phyloP scores from a whole-genome alignment of 495 filamentous ascomycete species.

The Penicillium roqueforti region DNA sequence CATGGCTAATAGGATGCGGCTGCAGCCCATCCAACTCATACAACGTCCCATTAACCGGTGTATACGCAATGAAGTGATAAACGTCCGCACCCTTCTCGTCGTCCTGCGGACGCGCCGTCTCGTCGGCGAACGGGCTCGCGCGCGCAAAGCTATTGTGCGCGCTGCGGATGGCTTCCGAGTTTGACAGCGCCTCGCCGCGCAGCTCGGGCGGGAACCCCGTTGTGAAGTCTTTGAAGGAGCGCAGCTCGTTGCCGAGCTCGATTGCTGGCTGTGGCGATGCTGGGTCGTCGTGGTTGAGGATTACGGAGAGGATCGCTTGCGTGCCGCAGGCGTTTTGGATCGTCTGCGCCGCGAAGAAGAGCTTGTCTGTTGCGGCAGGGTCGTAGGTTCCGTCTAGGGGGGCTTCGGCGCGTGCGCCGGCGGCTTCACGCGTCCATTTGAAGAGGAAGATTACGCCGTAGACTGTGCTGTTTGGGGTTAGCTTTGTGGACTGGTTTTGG shows the following conservation, averaged over 20 bases:
- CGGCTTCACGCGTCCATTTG: constrained; percentile 83
- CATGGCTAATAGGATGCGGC: constrained; percentile 86
- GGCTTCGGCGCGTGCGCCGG: constrained; percentile 53
- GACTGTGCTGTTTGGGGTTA: constrained; percentile 54
- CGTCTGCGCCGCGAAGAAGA: constrained; percentile 96
- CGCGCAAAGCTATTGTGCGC: constrained; percentile 92
- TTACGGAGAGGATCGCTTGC: constrained; percentile 86
- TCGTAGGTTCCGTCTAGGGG: constrained; percentile 79
- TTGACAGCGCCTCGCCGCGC: constrained; percentile 62
- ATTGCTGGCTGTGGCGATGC: constrained; percentile 18
- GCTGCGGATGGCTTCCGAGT: constrained; percentile 77
- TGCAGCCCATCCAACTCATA: constrained; percentile 97
- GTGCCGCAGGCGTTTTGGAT: constrained; percentile 99
- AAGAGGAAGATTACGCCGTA: constrained; percentile 99
- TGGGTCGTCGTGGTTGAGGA: constrained; percentile 72
- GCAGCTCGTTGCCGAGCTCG: constrained; percentile 56
- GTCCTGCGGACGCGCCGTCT: constrained; percentile 60
- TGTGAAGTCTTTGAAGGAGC: constrained; percentile 88
- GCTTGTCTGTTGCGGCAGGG: constrained; percentile 54
- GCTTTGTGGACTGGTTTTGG: not conserved
- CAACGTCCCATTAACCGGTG: constrained; percentile 66
- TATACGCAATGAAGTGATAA: constrained; percentile 98
- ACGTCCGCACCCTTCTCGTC: constrained; percentile 64
- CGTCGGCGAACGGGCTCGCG: constrained; percentile 85
- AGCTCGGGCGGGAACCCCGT: constrained; percentile 78